Conservation (phyloP, 805 yeast species). For the Wickerhamomyces chaumierensis region DNA sequence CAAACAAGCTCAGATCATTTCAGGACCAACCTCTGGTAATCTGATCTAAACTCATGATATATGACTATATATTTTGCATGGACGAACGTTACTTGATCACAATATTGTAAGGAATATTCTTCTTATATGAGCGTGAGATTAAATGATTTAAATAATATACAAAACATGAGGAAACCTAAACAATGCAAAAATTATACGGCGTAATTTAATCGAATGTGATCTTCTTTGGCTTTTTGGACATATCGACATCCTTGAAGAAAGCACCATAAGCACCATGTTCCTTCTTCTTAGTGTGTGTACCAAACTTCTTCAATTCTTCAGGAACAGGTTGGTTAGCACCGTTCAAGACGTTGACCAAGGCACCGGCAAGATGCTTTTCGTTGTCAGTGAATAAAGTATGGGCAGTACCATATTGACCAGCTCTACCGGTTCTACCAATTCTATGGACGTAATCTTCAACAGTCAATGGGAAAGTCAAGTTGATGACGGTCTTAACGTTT, state of each 20-base stretch:
- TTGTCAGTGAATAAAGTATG: conserved; percentile 94
- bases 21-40: too few relatives aligned
- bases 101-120: too few relatives aligned
- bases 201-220: conserved; percentile 53
- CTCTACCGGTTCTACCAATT: conserved; percentile 97
- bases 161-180: too few relatives aligned
- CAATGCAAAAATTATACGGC: too few relatives aligned
- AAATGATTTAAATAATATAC: background rate
- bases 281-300: conserved; percentile 96
- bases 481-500: conserved; percentile 89
- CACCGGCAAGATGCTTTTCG: conserved; percentile 94
- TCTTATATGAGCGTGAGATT: too few relatives aligned
- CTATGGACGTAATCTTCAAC: conserved; percentile 96
- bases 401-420: conserved; percentile 90
- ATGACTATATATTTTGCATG: too few relatives aligned
- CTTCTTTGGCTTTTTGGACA: conserved; percentile 77
- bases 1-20: too few relatives aligned
- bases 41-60: too few relatives aligned
- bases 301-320: conserved; percentile 86
- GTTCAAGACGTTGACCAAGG: conserved; percentile 78
- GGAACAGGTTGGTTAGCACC: conserved; percentile 96
- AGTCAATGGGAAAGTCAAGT: conserved; percentile 90
- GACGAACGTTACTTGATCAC: too few relatives aligned
- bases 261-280: conserved; percentile 98
- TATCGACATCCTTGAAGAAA: conserved; percentile 86